These are phyloP conservation scores for Pistacia integerrima DNA, from an alignment of 345 rosid genomes.

Conservation along the genomic window DNA sequence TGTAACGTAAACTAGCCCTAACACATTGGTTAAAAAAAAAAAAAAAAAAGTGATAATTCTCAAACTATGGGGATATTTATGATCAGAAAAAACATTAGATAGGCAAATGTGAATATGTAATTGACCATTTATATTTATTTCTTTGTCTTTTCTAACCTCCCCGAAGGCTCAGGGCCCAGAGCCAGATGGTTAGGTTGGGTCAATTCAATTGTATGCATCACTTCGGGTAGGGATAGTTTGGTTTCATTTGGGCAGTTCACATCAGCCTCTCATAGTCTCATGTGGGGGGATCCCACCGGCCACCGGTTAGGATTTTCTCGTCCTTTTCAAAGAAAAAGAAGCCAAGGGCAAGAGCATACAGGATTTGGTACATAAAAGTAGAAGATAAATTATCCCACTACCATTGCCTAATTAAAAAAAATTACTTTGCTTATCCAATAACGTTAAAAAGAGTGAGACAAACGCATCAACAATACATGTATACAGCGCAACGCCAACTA, in stretches of 20 bases:
- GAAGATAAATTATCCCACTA: no score
- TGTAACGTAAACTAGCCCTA: no score
- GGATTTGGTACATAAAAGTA: no score
- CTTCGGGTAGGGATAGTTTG: not conserved
- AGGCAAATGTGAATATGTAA: no score
- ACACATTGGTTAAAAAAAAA: no score
- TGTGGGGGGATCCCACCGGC: no score
- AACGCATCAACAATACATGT: not conserved
- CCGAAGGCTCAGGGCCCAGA: not conserved
- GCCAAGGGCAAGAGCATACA: no score
- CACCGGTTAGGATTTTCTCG: not conserved
- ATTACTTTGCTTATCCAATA: no score
- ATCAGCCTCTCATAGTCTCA: not conserved
- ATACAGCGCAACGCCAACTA: not conserved
- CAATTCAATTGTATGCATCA: not conserved
- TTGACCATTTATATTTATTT: not conserved
- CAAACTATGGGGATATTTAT: no score
- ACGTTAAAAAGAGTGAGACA: not conserved
- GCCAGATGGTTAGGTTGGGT: not conserved
- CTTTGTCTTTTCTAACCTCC: not conserved
- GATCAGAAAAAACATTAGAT: no score
- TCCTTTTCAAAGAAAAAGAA: not conserved
- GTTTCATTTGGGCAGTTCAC: not conserved
- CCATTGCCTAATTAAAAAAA: no score
- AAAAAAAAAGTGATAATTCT: no score